Conservation (phyloP, 2,329 filamentous ascomycete genomes). For the Colletotrichum ledebouriae region DNA sequence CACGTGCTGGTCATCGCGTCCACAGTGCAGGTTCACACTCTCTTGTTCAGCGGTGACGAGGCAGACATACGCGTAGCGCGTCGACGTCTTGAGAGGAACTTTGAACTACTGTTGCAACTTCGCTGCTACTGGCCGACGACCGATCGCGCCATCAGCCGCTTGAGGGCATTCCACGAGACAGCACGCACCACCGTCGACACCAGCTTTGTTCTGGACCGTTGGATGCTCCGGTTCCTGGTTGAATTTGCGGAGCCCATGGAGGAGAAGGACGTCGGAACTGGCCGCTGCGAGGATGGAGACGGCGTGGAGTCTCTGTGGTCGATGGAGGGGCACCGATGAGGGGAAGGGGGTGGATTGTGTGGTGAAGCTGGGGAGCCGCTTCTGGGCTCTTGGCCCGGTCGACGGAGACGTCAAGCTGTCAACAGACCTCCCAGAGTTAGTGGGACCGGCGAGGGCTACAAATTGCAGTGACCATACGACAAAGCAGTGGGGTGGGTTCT, state of each 20-base stretch:
- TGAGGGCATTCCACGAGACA: constrained; percentile 58
- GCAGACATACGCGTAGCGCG: constrained; percentile 52
- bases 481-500: constrained; percentile 15
- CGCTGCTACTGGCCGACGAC: constrained; percentile 57
- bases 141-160: constrained; percentile 53
- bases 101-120: constrained; percentile 56
- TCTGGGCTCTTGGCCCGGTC: constrained; percentile 38
- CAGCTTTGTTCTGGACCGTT: constrained; percentile 56
- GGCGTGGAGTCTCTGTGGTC: constrained; percentile 44
- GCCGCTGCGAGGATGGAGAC: constrained; percentile 39
- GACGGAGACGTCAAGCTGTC: neutral
- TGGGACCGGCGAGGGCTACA: constrained; percentile 10
- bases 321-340: constrained; percentile 36
- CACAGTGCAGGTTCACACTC: constrained; percentile 60
- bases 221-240: constrained; percentile 56
- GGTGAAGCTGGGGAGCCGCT: constrained; percentile 28
- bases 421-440: neutral
- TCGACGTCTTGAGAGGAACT: constrained; percentile 57
- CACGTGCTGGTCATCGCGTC: constrained; percentile 62
- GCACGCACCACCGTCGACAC: constrained; percentile 54
- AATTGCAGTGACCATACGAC: constrained; percentile 14
- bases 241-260: constrained; percentile 50
- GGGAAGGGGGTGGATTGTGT: constrained; percentile 28
- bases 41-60: constrained; percentile 56
- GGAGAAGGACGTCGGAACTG: constrained; percentile 44